Base-by-base conservation (phyloP, 371 early-diverging fungal species). In the Batkoa obscura region DNA sequence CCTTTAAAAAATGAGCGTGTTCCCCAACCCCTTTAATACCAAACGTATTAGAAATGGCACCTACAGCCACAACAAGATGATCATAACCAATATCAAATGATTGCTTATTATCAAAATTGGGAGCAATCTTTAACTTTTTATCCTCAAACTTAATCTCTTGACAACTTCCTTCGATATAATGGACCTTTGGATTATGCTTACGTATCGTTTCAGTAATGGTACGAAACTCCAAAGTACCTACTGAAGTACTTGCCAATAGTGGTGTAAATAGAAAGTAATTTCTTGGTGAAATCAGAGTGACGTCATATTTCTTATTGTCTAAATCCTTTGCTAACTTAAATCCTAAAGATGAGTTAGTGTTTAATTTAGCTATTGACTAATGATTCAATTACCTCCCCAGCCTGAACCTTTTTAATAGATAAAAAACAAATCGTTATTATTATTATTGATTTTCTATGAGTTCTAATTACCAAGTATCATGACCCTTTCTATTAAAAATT, bases 201-300 rank as follows among this genome's bases (percentile, higher is more conserved):
- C 83, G 67, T 1, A 83, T 72, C n/a, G 83, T 79, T 62, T 87
- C 87, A 17, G 76, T 69, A 50, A 83, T 76, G 57, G 78, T 83
- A 54, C 88, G 73, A 63, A 81, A 84, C 63, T 89, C 89, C 31
- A 89, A 72, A 10, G 89, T 88, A 1, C 89, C 89, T 23, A 88
- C 88, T 0, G 83, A 72, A 3, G 81, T 79, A 57, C 78, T 77
- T 17, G 88, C 84, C 42, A 89, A 68, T 50, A 89, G 62, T 32
- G 88, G 88, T 42, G 87, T 88, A 60, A 89, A 86, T 3, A 85
- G 32, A 34, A 50, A 50, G 34, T 50, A 34, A 34, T 50, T 50
- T 13, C 50, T 23, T 31, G 50, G 50, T 4, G 50, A 50, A 6
- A 50, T 50, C 5, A 50, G 34, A 15, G 50, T 12, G 2, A 50